Evolutionary conservation across 169 alveolate genomes (phyloP), one percentile per base, ranked within the genome.

Genomic region (Eimeria mitis): DNA sequence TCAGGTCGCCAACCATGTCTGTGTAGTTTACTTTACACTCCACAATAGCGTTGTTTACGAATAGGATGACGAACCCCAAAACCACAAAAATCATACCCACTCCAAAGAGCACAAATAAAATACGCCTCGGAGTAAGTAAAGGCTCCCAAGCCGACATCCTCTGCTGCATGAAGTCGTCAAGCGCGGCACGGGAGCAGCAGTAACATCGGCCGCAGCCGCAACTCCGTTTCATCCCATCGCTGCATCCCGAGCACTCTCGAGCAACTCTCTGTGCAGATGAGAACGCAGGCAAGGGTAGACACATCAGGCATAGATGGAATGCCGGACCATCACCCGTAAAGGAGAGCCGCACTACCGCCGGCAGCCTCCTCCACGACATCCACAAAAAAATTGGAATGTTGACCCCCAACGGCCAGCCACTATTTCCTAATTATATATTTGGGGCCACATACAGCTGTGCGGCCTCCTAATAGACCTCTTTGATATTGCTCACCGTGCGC

Each of bases 141-240:
- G 99, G 99, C 95, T 98, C 97, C 99, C 99, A 98, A 1, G 99
- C 99, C n/a, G 98, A 98, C 95, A 98, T 96, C 52, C 97, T 96
- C 96, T 98, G 98, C 95, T 98, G 98, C 95, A 81, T 96, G 89
- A 96, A 95, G 59, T 85, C 91, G 71, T 89, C 59, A 59, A 94
- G 56, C 54, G 94, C 89, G 7, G 92, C 85, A 11, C 65, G 71
- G 63, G 96, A 40, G 73, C 96, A 92, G 78, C 92, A 85, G 65
- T 31, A 42, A 52, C 96, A 92, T 13, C 94, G 87, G 87, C 94
- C 84, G 85, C 94, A 89, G 87, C 94, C 87, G 68, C 94, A 70
- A 21, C 75, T 63, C 37, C 84, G 94, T 42, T 65, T 89, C 52
- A 71, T 71, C 1, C 87, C 87, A 71, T 89, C 94, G 81, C 92